Conservation (phyloP, 139 green algal genomes). For the Closterium sp. region DNA sequence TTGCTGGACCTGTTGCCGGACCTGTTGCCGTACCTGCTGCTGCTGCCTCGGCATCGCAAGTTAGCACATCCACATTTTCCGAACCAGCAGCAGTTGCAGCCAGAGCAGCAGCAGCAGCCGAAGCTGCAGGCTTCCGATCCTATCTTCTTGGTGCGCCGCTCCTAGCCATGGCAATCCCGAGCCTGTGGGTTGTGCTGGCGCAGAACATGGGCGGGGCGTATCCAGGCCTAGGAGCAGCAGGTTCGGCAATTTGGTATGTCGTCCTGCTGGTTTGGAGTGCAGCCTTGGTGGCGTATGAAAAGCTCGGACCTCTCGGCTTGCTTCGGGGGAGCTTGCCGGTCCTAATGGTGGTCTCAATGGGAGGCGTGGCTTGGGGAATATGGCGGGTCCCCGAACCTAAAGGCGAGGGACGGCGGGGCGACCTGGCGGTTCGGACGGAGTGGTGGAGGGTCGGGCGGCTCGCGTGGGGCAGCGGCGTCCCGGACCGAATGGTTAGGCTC, state of each 20-base stretch:
- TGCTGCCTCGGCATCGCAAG: neutral
- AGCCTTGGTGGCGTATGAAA: constrained; percentile 26
- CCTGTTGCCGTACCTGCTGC: neutral
- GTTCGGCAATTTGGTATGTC: constrained; percentile 18
- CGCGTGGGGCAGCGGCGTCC: constrained; percentile 45
- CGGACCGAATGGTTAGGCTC: constrained; percentile 37
- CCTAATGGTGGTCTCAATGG: constrained; percentile 14
- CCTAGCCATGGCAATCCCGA: constrained; percentile 14
- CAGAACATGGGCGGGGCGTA: constrained; percentile 38
- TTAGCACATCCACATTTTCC: neutral
- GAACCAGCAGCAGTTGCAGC: neutral
- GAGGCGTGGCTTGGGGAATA: constrained; percentile 24
- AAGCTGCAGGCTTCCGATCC: neutral
- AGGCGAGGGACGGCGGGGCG: constrained; percentile 15
- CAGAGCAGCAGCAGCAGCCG: neutral
- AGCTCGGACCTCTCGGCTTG: neutral
- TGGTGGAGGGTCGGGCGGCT: constrained; percentile 29
- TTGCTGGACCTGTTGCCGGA: neutral
- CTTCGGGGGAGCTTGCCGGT: neutral
- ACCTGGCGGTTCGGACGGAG: constrained; percentile 13
- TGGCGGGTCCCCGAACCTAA: constrained; percentile 9
- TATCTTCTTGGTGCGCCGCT: constrained; percentile 17
- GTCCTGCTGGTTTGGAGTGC: constrained; percentile 29
- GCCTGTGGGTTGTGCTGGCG: constrained; percentile 31
- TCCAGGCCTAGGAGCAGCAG: constrained; percentile 15